Base-by-base conservation (phyloP, 352 stramenopile genomes). In the Phytopythium oedochilum region DNA sequence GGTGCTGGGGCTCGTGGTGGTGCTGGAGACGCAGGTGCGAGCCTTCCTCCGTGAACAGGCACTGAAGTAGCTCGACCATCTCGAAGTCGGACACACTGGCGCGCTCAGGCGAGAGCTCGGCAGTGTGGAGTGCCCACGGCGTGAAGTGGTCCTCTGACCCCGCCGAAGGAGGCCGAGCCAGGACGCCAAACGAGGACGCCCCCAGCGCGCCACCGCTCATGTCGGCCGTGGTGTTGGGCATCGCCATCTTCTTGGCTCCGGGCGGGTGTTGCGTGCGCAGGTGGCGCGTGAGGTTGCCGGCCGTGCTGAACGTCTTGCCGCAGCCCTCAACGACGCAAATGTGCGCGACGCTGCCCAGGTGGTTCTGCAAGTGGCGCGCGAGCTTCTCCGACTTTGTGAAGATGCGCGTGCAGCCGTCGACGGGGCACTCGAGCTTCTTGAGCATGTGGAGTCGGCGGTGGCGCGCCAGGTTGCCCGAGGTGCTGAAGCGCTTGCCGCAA, bases 251-350 rank as follows among this genome's bases (percentile, higher is more conserved):
- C 39, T 71, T 63, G 54, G 68, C 64, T 60, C 59, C 62, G 48
- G 64, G 68, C 49, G 71, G 71, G 63, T 87, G 76, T 57, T 88
- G 74, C 50, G 73, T 78, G 39, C 78, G 78, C 56, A 88, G 65
- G 63, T 88, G 78, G 35, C 78, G 75, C 31, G 78, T 88, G 39
- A 88, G 69, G 61, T 88, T 88, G 26, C 78, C 78, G 2, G 71
- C 65, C 18, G 78, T 88, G 61, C 75, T 86, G 57, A 88, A 88
- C 2, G 73, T 83, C 62, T 86, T 84, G 53, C 68, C 67, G 50
- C 78, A 88, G 22, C 69, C 66, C 44, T 83, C 75, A 15, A 76
- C 60, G 12, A 69, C 63, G 66, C 78, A 89, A 45, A 75, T 77
- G 60, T 84, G 72, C 11, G 72, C 73, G 15, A 75, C 69, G 53